phyloP scores from a whole-genome alignment of 192 early-diverging fungal species.

The Mortierella antarctica region DNA sequence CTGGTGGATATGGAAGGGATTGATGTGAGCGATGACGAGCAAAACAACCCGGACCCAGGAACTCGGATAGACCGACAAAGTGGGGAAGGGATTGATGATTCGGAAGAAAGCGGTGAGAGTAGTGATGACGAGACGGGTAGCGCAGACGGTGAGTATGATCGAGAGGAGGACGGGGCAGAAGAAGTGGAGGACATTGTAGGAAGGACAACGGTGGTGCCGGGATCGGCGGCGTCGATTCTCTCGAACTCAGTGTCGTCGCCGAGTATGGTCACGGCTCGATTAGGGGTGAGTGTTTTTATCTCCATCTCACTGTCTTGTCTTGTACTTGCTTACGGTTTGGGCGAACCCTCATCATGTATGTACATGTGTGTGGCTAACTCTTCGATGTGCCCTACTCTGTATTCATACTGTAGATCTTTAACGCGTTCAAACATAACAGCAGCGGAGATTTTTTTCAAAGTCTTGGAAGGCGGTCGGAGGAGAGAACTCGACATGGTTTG shows the following conservation, averaged over 20 bases:
- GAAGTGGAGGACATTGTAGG: neutral
- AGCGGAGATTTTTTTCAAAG: neutral
- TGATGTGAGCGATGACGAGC: slow-evolving; percentile 1
- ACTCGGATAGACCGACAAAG: neutral
- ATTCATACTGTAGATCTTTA: slow-evolving; percentile 1
- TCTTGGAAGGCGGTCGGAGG: too few species aligned
- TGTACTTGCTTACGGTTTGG: neutral
- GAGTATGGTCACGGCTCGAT: neutral
- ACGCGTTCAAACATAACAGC: neutral
- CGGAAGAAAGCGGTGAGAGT: neutral
- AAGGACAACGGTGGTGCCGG: neutral
- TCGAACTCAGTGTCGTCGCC: slow-evolving; percentile 1
- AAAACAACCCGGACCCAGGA: neutral
- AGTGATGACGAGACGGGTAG: neutral
- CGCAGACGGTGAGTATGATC: neutral
- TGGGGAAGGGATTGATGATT: neutral
- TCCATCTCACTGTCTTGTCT: too few species aligned
- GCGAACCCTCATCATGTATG: neutral
- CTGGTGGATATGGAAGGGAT: neutral
- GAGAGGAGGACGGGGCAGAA: neutral
- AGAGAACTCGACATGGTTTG: too few species aligned
- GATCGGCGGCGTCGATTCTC: neutral
- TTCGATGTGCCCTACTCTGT: too few species aligned
- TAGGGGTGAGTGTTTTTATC: neutral
- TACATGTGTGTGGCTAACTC: too few species aligned